phyloP scores from a whole-genome alignment of 345 rosid genomes.

The Populus deltoides region DNA sequence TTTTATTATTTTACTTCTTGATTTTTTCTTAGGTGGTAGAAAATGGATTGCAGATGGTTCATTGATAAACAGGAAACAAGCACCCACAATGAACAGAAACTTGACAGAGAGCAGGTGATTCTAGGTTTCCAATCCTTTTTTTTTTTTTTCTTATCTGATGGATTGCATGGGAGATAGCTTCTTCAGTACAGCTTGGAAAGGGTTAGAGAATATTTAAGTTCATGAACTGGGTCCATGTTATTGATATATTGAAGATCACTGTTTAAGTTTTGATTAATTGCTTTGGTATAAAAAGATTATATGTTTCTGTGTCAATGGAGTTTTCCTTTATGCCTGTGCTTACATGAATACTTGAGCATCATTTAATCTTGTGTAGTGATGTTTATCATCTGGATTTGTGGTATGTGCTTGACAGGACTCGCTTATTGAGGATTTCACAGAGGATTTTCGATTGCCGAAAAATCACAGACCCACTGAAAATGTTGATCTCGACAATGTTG shows the following conservation, averaged over 20 bases:
- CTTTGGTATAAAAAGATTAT: neutral
- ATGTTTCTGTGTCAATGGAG: neutral
- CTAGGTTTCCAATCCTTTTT: neutral
- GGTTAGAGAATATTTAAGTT: too few species aligned
- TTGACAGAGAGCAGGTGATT: neutral
- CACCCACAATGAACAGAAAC: neutral
- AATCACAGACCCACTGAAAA: constrained; percentile 72
- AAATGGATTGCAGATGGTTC: neutral
- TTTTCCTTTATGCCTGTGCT: neutral
- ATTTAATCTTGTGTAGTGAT: constrained; percentile 4
- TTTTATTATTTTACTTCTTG: neutral
- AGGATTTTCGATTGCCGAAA: constrained; percentile 74
- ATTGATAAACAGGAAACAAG: neutral
- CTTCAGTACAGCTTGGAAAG: neutral
- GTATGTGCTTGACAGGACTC: constrained; percentile 50
- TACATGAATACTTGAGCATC: neutral
- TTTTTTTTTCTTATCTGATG: neutral
- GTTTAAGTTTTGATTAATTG: too few species aligned
- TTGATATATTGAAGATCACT: too few species aligned
- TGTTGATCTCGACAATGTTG: constrained; percentile 82
- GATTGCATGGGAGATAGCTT: neutral
- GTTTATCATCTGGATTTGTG: constrained; percentile 1
- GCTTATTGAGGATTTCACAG: constrained; percentile 61
- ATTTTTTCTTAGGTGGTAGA: neutral
- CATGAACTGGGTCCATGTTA: too few species aligned